Evolutionary conservation across 176 grass and related monocot genomes (phyloP), one percentile per base, ranked within the genome.

Genomic region (Rhynchospora pubera): DNA sequence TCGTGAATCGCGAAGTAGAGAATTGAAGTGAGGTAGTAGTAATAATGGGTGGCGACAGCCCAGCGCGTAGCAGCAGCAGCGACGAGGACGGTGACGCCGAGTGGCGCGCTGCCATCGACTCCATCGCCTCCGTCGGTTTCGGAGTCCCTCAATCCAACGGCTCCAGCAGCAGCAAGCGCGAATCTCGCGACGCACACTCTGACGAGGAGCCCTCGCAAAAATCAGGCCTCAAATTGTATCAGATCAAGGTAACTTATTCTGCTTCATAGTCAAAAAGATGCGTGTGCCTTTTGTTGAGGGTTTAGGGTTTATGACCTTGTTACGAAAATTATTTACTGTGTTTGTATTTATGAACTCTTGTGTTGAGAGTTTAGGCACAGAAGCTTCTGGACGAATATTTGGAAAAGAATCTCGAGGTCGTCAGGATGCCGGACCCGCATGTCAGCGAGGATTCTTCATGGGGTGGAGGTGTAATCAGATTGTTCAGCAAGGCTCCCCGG

Each of bases 201-300:
- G 50, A 46, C 46, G 79, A 79, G 66, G 21, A 28, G 75, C 85
- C 86, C 59, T 69, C 75, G 5, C 56, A 86, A 80, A 74, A 85
- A 5, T 85, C 88, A 18, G 69, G 85, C 45, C 92, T 97, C 52
- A 97, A 97, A 78, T 88, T 97, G 26, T 97, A 94, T 86, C 94
- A 97, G 86, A 81, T 97, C 86, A 97, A 97, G 92, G 94, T 92
- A 68, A 68, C 5, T 65, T n/a, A n/a, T n/a, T n/a, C n/a, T n/a
- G n/a, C n/a, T n/a, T n/a, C n/a, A n/a, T n/a, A 14, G n/a, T 21
- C 16, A 15, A 60, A 2, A 14, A 42, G 32, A 9, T 18, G 9
- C 23, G 23, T 62, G 55, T 39, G 10, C 57, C 77, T 62, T 39
- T 80, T 62, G 48, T 12, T 3, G 1, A 52, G 71, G 71, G 45